These are phyloP conservation scores for Cystofilobasidium bisporidii DNA, from an alignment of 768 basidiomycete genomes.

Conservation along the genomic window DNA sequence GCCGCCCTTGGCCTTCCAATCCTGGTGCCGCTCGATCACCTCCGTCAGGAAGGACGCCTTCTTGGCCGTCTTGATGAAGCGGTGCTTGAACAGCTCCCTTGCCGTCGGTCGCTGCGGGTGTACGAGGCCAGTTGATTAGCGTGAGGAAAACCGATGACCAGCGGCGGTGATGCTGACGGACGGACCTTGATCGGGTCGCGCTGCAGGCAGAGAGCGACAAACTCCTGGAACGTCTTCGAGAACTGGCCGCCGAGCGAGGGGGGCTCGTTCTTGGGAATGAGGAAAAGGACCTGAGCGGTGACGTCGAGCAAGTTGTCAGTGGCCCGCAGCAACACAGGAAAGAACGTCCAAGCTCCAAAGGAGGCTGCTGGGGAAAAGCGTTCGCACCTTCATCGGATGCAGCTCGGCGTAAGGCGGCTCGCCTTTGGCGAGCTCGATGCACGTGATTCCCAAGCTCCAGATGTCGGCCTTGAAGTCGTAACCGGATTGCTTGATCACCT, in stretches of 20 bases:
- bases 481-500: conserved; percentile 98
- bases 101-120: conserved; percentile 70
- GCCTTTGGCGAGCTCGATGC: conserved; percentile 92
- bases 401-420: conserved; percentile 97
- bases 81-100: conserved; percentile 90
- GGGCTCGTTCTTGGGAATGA: conserved; percentile 96
- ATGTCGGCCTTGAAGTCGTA: conserved; percentile 99
- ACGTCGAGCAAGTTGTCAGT: neutral
- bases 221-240: conserved; percentile 86
- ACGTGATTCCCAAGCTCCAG: conserved; percentile 87
- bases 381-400: conserved; percentile 97
- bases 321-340: no score
- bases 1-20: conserved; percentile 86
- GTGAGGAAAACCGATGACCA: neutral
- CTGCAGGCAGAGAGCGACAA: conserved; percentile 83
- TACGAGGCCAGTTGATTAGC: neutral
- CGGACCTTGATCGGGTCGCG: conserved; percentile 84
- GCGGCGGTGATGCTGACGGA: conserved; percentile 22
- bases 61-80: conserved; percentile 88
- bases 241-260: conserved; percentile 70
- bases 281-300: conserved; percentile 73
- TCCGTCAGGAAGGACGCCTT: conserved; percentile 91
- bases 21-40: conserved; percentile 84
- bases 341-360: no score
- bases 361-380: no score